phyloP scores from a whole-genome alignment of 2,329 filamentous ascomycete genomes.

The Colletotrichum ledebouriae region DNA sequence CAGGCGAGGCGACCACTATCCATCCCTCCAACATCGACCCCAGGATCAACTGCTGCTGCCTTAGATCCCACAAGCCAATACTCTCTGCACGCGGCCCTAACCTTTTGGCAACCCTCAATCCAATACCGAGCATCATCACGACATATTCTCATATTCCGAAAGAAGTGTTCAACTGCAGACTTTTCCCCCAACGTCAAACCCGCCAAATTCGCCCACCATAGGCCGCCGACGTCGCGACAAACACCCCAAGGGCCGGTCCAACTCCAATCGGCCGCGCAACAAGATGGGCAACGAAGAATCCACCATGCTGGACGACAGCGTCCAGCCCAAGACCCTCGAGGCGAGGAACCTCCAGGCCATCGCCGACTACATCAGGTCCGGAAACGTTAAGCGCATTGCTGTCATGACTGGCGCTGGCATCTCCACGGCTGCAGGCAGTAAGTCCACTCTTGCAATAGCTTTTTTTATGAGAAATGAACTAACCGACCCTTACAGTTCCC shows the following conservation, averaged over 20 bases:
- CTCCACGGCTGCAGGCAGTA: constrained; percentile 78
- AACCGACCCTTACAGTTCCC: constrained; percentile 72
- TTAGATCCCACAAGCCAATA: background rate
- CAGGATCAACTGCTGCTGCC: background rate
- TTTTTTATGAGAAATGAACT: constrained; percentile 15
- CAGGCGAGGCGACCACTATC: constrained; percentile 4
- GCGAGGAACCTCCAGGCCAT: constrained; percentile 79
- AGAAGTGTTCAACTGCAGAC: background rate
- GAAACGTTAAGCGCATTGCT: constrained; percentile 77
- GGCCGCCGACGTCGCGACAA: constrained; percentile 55
- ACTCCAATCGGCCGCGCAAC: constrained; percentile 50
- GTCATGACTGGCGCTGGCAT: constrained; percentile 95
- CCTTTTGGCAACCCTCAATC: too few relatives aligned
- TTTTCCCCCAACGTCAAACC: background rate
- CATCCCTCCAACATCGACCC: background rate
- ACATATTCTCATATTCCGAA: rapidly evolving
- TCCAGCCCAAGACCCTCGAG: constrained; percentile 73
- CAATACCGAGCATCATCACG: background rate
- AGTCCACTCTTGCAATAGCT: constrained; percentile 42
- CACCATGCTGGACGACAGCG: constrained; percentile 72
- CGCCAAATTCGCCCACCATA: constrained; percentile 50
- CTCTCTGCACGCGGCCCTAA: too few relatives aligned
- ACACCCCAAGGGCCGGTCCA: constrained; percentile 51
- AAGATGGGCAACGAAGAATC: constrained; percentile 93
- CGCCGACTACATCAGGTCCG: constrained; percentile 83